Evolutionary conservation across 306 rosid genomes (phyloP).

Genomic region (Luffa aegyptiaca): DNA sequence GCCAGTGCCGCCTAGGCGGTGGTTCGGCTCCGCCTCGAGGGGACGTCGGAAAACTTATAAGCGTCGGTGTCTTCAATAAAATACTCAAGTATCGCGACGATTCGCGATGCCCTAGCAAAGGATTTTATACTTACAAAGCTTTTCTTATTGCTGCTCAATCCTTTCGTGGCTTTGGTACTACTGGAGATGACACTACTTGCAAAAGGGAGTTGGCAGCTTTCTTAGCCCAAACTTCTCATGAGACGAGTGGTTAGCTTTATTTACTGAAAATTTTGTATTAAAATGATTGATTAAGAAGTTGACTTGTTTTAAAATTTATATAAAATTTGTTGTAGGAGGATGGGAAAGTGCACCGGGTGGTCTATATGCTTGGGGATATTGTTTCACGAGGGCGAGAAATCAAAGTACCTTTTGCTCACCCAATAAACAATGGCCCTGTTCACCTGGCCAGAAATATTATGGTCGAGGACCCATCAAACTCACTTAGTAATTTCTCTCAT

Average conservation of each 20-base stretch:
- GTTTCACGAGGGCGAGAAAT: constrained; percentile 22
- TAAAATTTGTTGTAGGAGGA: constrained; percentile 9
- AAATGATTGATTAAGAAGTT: too few relatives aligned
- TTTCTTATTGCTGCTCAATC: constrained; percentile 29
- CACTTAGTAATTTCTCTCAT: constrained; percentile 11
- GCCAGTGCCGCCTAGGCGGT: constrained; percentile 15
- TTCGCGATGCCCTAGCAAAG: constrained; percentile 13
- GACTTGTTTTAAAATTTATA: neutral
- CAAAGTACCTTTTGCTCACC: constrained; percentile 22
- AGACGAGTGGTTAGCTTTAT: constrained; percentile 16
- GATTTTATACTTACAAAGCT: constrained; percentile 19
- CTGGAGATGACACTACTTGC: constrained; percentile 14
- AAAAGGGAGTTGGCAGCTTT: constrained; percentile 27
- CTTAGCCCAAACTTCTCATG: constrained; percentile 27
- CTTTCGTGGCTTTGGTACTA: constrained; percentile 23
- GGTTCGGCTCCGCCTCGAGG: neutral
- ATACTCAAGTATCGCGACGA: constrained; percentile 30
- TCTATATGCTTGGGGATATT: constrained; percentile 52
- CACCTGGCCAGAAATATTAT: constrained; percentile 31
- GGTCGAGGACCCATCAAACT: constrained; percentile 40
- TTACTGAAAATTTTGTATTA: neutral
- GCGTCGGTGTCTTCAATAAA: constrained; percentile 15
- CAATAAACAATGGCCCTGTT: constrained; percentile 21
- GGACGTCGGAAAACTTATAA: constrained; percentile 10
- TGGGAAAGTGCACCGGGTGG: constrained; percentile 32